A percentile compares a stretch with the other conserved stretches of the same genome.
Conservation (phyloP, 2,329 filamentous ascomycete species). For the Alternaria triticimaculans region DNA sequence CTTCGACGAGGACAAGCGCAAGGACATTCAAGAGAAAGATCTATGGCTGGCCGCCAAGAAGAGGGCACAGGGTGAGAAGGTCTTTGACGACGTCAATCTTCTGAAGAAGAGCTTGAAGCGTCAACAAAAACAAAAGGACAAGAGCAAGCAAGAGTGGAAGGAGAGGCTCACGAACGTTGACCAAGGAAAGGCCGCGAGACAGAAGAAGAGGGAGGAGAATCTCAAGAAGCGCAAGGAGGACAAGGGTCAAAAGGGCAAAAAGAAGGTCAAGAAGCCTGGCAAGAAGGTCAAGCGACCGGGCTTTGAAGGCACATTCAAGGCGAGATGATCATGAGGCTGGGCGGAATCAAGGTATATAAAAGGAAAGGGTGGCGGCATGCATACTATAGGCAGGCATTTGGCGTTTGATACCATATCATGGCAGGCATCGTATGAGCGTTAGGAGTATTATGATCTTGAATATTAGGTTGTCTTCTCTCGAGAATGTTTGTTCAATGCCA, state of each 20-base stretch:
- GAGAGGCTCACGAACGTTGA: constrained; percentile 54
- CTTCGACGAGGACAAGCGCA: constrained; percentile 80
- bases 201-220: constrained; percentile 59
- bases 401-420: constrained; percentile 40
- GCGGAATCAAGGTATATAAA: background rate
- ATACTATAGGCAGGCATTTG: constrained; percentile 30
- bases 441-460: constrained; percentile 33
- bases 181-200: constrained; percentile 56
- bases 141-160: constrained; percentile 85
- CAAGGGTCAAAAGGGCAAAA: constrained; percentile 72
- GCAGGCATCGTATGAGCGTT: constrained; percentile 35
- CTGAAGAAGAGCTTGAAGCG: constrained; percentile 92
- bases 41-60: constrained; percentile 91
- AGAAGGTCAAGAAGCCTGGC: constrained; percentile 62
- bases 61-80: constrained; percentile 85
- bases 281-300: constrained; percentile 62
- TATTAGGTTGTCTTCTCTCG: constrained; percentile 25
- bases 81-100: constrained; percentile 82
- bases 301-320: constrained; percentile 72
- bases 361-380: constrained; percentile 12
- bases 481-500: background rate
- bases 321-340: constrained; percentile 29
- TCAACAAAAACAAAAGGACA: constrained; percentile 87
- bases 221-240: constrained; percentile 77
- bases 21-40: constrained; percentile 91